These are phyloP conservation scores for Talaromyces liani DNA, from an alignment of 495 filamentous ascomycete genomes.

Conservation along the genomic window DNA sequence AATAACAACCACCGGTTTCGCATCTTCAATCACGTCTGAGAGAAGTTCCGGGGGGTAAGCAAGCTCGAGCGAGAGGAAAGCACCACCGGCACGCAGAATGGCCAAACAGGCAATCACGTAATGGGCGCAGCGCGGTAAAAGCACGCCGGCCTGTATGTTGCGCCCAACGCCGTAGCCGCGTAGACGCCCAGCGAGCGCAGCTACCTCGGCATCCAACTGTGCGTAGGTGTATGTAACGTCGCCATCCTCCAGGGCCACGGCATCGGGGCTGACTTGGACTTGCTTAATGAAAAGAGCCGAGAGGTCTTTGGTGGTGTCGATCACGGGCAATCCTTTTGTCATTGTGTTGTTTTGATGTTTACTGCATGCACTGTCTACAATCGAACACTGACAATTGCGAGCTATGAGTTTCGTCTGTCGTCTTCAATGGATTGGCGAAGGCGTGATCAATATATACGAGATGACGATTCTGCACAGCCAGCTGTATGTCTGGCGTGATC, in stretches of 20 bases:
- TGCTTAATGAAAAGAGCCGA: slow-evolving; percentile 53
- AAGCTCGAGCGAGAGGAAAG: slow-evolving; percentile 63
- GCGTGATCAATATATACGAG: not conserved
- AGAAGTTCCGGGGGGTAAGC: slow-evolving; percentile 59
- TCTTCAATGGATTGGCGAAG: not conserved
- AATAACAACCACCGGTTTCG: slow-evolving; percentile 52
- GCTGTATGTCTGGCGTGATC: not conserved
- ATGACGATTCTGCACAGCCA: not conserved
- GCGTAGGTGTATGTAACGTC: slow-evolving; percentile 49
- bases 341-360: not conserved
- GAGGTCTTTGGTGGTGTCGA: slow-evolving; percentile 57
- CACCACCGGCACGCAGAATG: slow-evolving; percentile 57
- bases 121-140: slow-evolving; percentile 58
- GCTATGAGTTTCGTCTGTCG: not conserved
- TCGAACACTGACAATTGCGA: not conserved
- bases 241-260: slow-evolving; percentile 54
- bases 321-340: slow-evolving; percentile 30
- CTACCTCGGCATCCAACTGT: slow-evolving; percentile 52
- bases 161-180: slow-evolving; percentile 51
- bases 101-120: slow-evolving; percentile 66
- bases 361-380: not conserved
- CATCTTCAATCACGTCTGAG: slow-evolving; percentile 60
- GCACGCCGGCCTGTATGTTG: slow-evolving; percentile 55
- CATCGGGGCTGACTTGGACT: slow-evolving; percentile 49
- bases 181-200: slow-evolving; percentile 44